A percentile compares a stretch with the other conserved stretches of the same genome.
Evolutionary conservation across 306 rosid species (phyloP).

Genomic region (Glycine tomentella): DNA sequence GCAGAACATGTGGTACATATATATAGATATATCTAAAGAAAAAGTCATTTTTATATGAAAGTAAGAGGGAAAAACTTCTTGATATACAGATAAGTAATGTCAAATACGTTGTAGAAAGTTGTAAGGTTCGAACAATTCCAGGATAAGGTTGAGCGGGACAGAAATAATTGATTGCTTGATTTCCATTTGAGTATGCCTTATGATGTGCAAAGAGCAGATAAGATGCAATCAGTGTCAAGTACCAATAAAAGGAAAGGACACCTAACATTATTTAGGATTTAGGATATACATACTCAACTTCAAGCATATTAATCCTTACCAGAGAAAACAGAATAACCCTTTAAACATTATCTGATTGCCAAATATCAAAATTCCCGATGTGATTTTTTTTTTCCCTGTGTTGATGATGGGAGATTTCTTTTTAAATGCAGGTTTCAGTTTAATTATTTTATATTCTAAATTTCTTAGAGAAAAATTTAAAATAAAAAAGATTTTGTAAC

Average conservation of each 20-base stretch:
- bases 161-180: neutral
- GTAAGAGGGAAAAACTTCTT: neutral
- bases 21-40: neutral
- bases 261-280: neutral
- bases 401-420: neutral
- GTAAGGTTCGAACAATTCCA: conserved; percentile 14
- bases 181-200: neutral
- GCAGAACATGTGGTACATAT: conserved; percentile 8
- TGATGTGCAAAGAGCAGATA: neutral
- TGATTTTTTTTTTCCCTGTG: neutral
- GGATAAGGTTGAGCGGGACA: neutral
- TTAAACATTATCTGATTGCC: neutral
- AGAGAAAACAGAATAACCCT: neutral
- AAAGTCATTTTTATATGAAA: neutral
- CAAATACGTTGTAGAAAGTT: neutral
- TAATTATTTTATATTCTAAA: neutral
- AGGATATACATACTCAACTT: neutral
- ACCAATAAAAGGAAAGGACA: neutral
- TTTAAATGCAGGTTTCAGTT: neutral
- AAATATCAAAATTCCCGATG: neutral
- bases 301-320: neutral
- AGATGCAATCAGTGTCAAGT: neutral
- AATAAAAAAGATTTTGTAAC: no score
- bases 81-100: no score
- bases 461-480: no score